These are phyloP conservation scores for Macrotyloma uniflorum DNA, from an alignment of 306 rosid genomes.

Conservation along the genomic window DNA sequence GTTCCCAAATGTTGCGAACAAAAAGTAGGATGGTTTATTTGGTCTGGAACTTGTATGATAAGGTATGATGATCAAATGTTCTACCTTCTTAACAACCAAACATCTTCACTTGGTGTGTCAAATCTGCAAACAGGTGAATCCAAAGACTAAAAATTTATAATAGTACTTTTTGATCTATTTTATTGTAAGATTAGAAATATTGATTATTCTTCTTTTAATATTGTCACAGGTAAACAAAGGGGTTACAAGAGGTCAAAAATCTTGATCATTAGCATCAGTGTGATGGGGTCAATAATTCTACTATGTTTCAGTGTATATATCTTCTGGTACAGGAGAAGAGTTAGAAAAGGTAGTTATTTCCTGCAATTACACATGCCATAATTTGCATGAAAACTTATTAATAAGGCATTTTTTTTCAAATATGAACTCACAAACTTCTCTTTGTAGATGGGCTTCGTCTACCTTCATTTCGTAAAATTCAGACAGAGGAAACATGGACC, in stretches of 20 bases:
- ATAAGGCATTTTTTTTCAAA: neutral
- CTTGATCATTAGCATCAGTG: neutral
- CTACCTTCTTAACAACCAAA: neutral
- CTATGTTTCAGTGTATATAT: neutral
- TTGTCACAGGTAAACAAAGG: neutral
- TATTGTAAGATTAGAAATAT: neutral
- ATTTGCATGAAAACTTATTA: neutral
- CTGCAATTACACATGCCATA: neutral
- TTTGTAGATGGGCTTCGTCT: neutral
- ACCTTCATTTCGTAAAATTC: neutral
- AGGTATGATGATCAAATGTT: slow-evolving; percentile 14
- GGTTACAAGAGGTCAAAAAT: neutral
- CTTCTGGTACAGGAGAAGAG: neutral
- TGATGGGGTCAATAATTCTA: neutral
- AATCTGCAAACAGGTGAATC: neutral
- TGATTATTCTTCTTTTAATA: neutral
- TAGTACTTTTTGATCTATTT: too few relatives aligned
- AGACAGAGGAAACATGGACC: neutral
- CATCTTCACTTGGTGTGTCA: neutral
- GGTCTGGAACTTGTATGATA: neutral
- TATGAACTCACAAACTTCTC: neutral
- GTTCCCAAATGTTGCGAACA: neutral
- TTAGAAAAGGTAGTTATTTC: neutral
- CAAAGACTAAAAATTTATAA: neutral
- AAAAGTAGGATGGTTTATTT: neutral